Evolutionary conservation across 331 rosid genomes (phyloP), one percentile per base, ranked within the genome.

Genomic region (Quercus lobata): DNA sequence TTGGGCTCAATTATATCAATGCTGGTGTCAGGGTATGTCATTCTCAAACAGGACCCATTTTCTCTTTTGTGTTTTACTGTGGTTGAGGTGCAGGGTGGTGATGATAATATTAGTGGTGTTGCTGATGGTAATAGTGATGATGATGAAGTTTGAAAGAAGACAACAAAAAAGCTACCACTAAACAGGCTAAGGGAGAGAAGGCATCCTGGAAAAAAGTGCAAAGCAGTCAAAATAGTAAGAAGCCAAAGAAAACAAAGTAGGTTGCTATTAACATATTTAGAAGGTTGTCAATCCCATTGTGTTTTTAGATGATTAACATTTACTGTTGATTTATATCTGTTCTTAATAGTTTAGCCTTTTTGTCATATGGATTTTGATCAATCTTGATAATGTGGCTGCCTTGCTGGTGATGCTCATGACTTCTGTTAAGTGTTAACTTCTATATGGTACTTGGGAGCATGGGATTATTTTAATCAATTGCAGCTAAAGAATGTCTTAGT

Each of bases 1-100:
- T 37, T 7, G 44, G 44, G 44, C 44, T 37, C 11, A 37, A 92
- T 41, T 94, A 91, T 80, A 90, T 92, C 83, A 91, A 90, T 1
- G 97, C 94, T 70, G 97, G 97, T 76, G 92, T 97, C 78, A 85
- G 97, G 94, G 97, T 94, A 87, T 72, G 96, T 81, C 73, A 73
- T 79, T 82, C 66, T 84, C 70, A 41, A 86, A 41, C 76, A 71
- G 9, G 44, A 63, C 69, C 79, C 34, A 70, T 69, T 19, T 62
- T 76, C 7, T 46, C 34, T 34, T 30, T 22, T 54, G 69, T 74
- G 62, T 21, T 79, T 37, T 60, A 80, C 62, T 77, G 54, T 60
- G 21, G 55, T 74, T 44, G 2, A 65, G 9, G 75, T 75, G 73
- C 82, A 58, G 11, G 53, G 24, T 25, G 76, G 61, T 25, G 83